Conservation (phyloP, 148 eudicot species). For the Rhododendron ovatum region DNA sequence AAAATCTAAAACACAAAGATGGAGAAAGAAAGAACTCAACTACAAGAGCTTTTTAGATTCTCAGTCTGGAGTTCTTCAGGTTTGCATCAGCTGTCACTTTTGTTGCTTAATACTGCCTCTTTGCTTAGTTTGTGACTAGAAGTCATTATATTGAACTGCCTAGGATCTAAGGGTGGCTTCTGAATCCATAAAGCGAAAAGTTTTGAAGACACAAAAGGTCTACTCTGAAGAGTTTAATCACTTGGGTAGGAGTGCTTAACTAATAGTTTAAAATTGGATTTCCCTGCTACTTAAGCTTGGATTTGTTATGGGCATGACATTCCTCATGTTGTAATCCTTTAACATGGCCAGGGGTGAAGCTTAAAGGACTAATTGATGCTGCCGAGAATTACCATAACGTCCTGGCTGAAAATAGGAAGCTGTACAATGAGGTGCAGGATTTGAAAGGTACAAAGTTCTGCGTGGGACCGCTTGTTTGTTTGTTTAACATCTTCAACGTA, state of each 20-base stretch:
- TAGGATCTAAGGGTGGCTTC: constrained; percentile 59
- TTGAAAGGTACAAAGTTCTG: constrained; percentile 61
- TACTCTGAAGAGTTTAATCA: constrained; percentile 58
- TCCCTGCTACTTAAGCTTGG: background rate
- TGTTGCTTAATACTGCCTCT: background rate
- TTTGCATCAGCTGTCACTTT: constrained; percentile 22
- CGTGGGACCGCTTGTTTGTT: constrained; percentile 6
- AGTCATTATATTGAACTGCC: constrained; percentile 6
- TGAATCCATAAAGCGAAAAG: constrained; percentile 60
- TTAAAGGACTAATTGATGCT: constrained; percentile 67
- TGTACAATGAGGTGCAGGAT: constrained; percentile 96
- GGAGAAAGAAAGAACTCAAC: constrained; percentile 59
- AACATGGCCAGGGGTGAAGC: constrained; percentile 49
- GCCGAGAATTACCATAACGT: constrained; percentile 82
- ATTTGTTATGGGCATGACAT: constrained; percentile 11
- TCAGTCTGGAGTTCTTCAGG: constrained; percentile 60
- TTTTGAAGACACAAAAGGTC: constrained; percentile 41
- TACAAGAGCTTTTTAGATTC: constrained; percentile 59
- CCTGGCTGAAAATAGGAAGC: constrained; percentile 74
- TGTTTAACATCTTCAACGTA: constrained; percentile 1
- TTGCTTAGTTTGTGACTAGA: constrained; percentile 13
- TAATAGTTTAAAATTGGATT: constrained; percentile 7
- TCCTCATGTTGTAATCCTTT: constrained; percentile 7
- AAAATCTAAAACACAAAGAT: constrained; percentile 49
- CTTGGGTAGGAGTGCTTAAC: constrained; percentile 43